A percentile compares a stretch with the other conserved stretches of the same genome.
Conservation (phyloP, 768 basidiomycete genomes). For the Pisolithus sp. region DNA sequence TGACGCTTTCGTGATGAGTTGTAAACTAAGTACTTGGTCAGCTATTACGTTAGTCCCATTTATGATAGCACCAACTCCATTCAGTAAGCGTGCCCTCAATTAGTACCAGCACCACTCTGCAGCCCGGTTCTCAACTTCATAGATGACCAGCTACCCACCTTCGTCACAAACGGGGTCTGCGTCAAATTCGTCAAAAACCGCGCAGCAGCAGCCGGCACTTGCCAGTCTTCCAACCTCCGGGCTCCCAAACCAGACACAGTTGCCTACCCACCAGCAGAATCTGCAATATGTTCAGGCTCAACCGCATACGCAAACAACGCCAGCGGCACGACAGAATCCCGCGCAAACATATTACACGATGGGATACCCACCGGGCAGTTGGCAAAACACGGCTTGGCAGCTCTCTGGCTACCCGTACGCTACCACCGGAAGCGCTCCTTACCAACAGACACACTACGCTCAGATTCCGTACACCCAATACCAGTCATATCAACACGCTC, state of each 20-base stretch:
- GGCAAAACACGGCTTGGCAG: slow-evolving; percentile 28
- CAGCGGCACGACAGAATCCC: slow-evolving; percentile 9
- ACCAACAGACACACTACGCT: slow-evolving; percentile 29
- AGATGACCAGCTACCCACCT: slow-evolving; percentile 37
- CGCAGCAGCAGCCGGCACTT: slow-evolving; percentile 1
- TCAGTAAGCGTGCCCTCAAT: no score
- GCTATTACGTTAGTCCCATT: no score
- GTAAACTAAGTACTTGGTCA: no score
- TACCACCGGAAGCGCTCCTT: slow-evolving; percentile 23
- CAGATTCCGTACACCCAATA: slow-evolving; percentile 31
- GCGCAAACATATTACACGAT: slow-evolving; percentile 25
- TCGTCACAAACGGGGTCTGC: slow-evolving; percentile 36
- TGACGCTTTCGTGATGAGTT: neutral
- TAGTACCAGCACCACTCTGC: no score
- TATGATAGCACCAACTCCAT: no score
- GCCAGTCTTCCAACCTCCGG: slow-evolving; percentile 9
- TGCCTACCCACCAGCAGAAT: slow-evolving; percentile 11
- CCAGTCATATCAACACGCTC: slow-evolving; percentile 24
- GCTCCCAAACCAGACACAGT: slow-evolving; percentile 10
- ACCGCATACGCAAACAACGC: slow-evolving; percentile 8
- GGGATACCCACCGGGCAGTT: slow-evolving; percentile 27
- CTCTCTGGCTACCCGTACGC: slow-evolving; percentile 29
- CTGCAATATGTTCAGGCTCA: slow-evolving; percentile 12
- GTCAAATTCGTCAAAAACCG: slow-evolving; percentile 7
- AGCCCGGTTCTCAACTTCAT: neutral